Percentiles rank a stretch among this genome's conserved stretches.
These are phyloP conservation scores for Pyrenochaeta sp. DNA, from an alignment of 2,329 filamentous ascomycete species.

Conservation along the genomic window DNA sequence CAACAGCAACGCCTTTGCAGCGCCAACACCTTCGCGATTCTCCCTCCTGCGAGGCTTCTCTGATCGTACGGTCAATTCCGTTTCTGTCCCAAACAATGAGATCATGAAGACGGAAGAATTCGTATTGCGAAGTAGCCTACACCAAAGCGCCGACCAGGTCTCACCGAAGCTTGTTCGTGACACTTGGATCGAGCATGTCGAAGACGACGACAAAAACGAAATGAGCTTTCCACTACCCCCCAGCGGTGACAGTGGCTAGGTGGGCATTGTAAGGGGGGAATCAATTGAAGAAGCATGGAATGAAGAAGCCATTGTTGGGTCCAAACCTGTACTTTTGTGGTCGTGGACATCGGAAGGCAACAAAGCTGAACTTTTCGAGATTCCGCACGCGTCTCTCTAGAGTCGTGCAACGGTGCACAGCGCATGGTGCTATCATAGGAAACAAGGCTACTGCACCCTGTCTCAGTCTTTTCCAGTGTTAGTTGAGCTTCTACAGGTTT, in stretches of 20 bases:
- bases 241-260: neutral
- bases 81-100: slow-evolving; percentile 28
- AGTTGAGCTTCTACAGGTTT: no score
- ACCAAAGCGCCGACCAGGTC: neutral
- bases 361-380: neutral
- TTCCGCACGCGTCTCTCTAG: neutral
- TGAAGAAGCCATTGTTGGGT: neutral
- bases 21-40: slow-evolving; percentile 9
- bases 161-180: neutral
- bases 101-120: slow-evolving; percentile 16
- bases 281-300: neutral
- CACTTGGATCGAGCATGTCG: neutral
- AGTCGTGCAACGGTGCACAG: neutral
- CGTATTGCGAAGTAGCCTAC: slow-evolving; percentile 10
- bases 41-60: slow-evolving; percentile 19
- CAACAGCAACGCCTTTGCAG: slow-evolving; percentile 5
- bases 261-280: neutral
- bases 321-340: neutral
- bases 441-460: neutral
- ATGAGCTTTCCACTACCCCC: neutral
- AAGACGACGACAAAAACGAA: neutral
- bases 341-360: no score
- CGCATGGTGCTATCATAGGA: neutral
- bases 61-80: neutral
- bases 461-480: no score